Conservation (phyloP, 2,329 filamentous ascomycete genomes). For the Epichloe uncinata region DNA sequence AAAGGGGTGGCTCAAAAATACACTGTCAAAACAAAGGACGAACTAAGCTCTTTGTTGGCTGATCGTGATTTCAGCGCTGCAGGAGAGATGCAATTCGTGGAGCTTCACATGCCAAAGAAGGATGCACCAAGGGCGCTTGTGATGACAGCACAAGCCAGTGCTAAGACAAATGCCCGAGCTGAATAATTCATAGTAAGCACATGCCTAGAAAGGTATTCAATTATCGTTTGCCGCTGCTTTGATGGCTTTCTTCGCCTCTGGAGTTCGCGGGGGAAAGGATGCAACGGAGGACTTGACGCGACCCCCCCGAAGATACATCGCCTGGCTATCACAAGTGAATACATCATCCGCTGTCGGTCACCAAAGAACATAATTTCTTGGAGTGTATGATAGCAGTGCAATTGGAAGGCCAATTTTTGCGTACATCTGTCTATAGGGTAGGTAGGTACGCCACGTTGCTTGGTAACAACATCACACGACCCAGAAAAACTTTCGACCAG, state of each 20-base stretch:
- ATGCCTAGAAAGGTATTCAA: too few species aligned
- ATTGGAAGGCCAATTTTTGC: too few species aligned
- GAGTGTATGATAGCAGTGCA: too few species aligned
- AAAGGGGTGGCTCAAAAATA: conserved; percentile 47
- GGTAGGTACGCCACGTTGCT: background rate
- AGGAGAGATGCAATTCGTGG: conserved; percentile 54
- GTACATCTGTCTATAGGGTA: background rate
- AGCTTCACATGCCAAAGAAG: conserved; percentile 66
- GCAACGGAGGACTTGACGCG: too few species aligned
- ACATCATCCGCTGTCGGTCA: too few species aligned
- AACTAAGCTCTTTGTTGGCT: conserved; percentile 51
- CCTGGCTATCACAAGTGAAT: too few species aligned
- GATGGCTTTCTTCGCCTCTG: too few species aligned
- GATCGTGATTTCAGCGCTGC: conserved; percentile 50
- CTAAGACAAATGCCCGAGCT: conserved; percentile 47
- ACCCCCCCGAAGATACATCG: too few species aligned
- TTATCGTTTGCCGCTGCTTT: too few species aligned
- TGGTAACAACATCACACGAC: background rate
- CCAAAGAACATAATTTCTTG: too few species aligned
- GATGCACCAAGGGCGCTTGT: conserved; percentile 62
- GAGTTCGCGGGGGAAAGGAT: too few species aligned
- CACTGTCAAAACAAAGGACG: conserved; percentile 53
- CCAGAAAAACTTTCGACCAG: background rate
- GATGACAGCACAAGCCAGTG: conserved; percentile 57
- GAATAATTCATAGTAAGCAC: conserved; percentile 10